Percentiles rank a stretch among this genome's conserved stretches.
Evolutionary conservation across 2,329 filamentous ascomycete species (phyloP).

Genomic region (Sporothrix inflata): DNA sequence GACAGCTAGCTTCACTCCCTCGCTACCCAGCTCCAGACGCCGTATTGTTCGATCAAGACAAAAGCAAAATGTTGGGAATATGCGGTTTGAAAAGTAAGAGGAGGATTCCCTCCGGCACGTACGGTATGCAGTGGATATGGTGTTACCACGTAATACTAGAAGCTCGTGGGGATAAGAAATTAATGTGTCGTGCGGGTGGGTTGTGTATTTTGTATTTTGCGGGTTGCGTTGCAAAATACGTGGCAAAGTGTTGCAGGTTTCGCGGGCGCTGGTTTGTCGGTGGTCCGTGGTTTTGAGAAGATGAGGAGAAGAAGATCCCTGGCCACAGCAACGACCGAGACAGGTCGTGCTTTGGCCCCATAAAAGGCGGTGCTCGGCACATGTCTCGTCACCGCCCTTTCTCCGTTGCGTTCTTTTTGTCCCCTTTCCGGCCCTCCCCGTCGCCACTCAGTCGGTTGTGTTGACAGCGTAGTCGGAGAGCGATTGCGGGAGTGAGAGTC

Average conservation of each 20-base stretch:
- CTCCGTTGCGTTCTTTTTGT: background rate
- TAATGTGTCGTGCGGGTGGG: background rate
- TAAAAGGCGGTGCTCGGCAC: constrained; percentile 18
- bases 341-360: constrained; percentile 4
- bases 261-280: background rate
- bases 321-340: constrained; percentile 11
- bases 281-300: background rate
- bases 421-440: background rate
- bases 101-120: background rate
- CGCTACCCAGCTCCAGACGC: constrained; percentile 28
- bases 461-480: background rate
- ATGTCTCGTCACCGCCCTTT: constrained; percentile 15
- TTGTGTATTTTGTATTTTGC: constrained; percentile 2
- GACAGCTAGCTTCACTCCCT: constrained; percentile 20
- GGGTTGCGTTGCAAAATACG: background rate
- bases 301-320: background rate
- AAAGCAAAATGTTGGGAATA: constrained; percentile 12
- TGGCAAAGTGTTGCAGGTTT: background rate
- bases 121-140: background rate
- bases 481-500: background rate
- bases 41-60: background rate
- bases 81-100: background rate
- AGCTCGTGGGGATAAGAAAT: background rate
- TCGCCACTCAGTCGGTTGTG: background rate
- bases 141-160: background rate